A percentile compares a stretch with the other conserved stretches of the same genome.
Evolutionary conservation across 352 stramenopile species (phyloP).

Genomic region (Globisporangium viniferum): DNA sequence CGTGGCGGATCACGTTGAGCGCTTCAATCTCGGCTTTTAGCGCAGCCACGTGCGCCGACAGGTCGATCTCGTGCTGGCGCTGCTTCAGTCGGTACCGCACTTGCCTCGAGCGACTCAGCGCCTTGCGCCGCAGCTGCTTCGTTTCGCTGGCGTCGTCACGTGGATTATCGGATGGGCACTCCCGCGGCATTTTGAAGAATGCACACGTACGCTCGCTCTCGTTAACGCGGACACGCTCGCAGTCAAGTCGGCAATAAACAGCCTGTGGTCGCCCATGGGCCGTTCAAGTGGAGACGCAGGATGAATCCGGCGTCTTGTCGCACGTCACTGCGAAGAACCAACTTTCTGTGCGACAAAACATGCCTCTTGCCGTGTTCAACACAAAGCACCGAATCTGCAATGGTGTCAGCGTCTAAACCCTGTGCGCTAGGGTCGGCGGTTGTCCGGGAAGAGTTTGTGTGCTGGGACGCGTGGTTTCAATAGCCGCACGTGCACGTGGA

Average conservation of each 20-base stretch:
- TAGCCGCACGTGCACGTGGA: background rate
- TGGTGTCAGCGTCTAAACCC: background rate
- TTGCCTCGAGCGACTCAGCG: slow-evolving; percentile 20
- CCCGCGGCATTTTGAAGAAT: slow-evolving; percentile 4
- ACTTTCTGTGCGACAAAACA: background rate
- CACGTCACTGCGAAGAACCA: background rate
- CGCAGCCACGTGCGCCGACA: slow-evolving; percentile 8
- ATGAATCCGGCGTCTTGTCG: background rate
- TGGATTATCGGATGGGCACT: background rate
- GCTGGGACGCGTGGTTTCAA: background rate
- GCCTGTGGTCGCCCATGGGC: background rate
- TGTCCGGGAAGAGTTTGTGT: background rate
- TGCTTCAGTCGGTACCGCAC: slow-evolving; percentile 27
- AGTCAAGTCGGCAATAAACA: background rate
- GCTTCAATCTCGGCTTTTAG: slow-evolving; percentile 16
- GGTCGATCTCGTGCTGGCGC: slow-evolving; percentile 19
- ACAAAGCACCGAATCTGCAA: background rate
- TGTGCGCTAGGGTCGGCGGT: background rate
- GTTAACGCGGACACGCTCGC: background rate
- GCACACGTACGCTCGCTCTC: background rate
- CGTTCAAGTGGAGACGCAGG: background rate
- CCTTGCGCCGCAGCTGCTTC: slow-evolving; percentile 9
- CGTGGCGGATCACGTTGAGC: slow-evolving; percentile 7
- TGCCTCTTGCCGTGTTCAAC: background rate
- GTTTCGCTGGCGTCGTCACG: background rate